A percentile compares a stretch with the other conserved stretches of the same genome.
Evolutionary conservation across 2,329 filamentous ascomycete species (phyloP).

Genomic region (Decorospora gaudefroyi): DNA sequence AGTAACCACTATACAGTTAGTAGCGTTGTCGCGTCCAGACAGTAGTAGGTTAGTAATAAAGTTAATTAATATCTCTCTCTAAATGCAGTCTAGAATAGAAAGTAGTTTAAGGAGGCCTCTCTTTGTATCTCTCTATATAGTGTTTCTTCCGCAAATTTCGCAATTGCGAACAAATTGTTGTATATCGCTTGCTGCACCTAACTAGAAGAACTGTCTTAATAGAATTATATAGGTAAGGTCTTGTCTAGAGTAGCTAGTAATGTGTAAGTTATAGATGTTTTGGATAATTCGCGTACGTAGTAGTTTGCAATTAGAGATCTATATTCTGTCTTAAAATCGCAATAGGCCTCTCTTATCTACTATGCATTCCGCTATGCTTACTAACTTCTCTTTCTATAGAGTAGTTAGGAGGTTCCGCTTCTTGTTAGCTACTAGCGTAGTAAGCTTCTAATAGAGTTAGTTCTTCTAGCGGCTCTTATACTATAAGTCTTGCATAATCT

Average conservation of each 20-base stretch:
- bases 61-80: constrained; percentile 2
- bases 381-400: background rate
- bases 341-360: background rate
- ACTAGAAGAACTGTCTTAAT: background rate
- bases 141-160: background rate
- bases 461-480: background rate
- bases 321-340: background rate
- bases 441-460: background rate
- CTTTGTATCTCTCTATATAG: background rate
- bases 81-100: background rate
- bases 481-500: background rate
- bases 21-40: background rate
- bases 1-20: background rate
- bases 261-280: background rate
- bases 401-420: background rate
- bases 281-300: background rate
- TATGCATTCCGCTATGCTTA: background rate
- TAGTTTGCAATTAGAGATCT: background rate
- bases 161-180: constrained; percentile 1
- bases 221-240: background rate
- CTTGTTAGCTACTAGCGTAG: background rate
- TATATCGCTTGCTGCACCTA: background rate
- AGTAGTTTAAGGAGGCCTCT: constrained; percentile 5
- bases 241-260: background rate
- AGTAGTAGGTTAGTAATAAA: constrained; percentile 5